These are phyloP conservation scores for Colletotrichum graminicola DNA, from an alignment of 2,329 filamentous ascomycete species.

Conservation along the genomic window DNA sequence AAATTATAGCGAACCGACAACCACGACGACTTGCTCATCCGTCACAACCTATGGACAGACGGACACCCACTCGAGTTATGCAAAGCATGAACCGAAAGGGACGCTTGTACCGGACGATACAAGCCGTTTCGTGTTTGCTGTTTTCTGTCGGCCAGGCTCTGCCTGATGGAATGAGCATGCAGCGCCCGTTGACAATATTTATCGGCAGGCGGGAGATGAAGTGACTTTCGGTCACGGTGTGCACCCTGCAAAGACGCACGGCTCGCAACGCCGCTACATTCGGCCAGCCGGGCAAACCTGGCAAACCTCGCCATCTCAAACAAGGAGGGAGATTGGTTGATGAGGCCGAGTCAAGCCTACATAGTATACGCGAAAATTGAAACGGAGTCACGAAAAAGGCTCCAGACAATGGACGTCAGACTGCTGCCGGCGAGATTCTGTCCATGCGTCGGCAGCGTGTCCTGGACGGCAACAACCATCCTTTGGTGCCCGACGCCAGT, in stretches of 20 bases:
- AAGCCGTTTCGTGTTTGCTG: not conserved
- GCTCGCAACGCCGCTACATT: not conserved
- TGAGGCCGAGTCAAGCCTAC: conserved; percentile 6
- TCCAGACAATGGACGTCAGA: conserved; percentile 14
- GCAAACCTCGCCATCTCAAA: conserved; percentile 7
- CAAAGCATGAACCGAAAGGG: not conserved
- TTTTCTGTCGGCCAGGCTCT: not conserved
- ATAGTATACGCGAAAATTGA: not conserved
- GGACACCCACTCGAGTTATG: no score
- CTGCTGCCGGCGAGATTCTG: not conserved
- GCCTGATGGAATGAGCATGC: not conserved
- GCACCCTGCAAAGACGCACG: not conserved
- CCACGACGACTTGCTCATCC: not conserved
- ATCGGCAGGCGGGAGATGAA: conserved; percentile 7
- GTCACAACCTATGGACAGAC: not conserved
- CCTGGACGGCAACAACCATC: not conserved
- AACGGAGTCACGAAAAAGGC: conserved; percentile 1
- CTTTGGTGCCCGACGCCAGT: not conserved
- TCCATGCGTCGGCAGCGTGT: not conserved
- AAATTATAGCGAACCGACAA: not conserved
- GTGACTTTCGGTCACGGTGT: conserved; percentile 28
- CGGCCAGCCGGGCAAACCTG: conserved; percentile 29
- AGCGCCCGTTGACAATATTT: not conserved
- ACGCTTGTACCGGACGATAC: not conserved
- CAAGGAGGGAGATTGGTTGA: conserved; percentile 16